Evolutionary conservation across 352 stramenopile species (phyloP), one percentile per base, ranked within the genome.

Genomic region (Phytophthora boehmeriae): DNA sequence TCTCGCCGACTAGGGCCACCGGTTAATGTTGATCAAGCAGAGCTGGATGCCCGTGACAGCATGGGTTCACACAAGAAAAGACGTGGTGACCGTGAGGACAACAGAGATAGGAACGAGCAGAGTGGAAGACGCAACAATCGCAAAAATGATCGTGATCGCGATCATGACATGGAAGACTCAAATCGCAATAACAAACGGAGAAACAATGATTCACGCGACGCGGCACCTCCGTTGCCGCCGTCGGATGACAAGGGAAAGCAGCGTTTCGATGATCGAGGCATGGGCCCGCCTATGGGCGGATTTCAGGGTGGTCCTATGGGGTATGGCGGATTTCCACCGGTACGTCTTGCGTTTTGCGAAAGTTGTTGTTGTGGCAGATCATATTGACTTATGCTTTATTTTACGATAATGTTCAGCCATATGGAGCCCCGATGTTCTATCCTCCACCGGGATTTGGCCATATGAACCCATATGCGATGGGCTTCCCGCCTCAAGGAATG

Each of bases 391-490:
- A 32, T n/a, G 16, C 20, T 58, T n/a, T 20, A 10, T 52, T 23
- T 23, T 66, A 2, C 68, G 13, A 41, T 56, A 28, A 41, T 65
- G 41, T 8, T 4, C 19, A 91, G 82, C 84, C 80, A 44, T 93
- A 76, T 52, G 84, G 81, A 63, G 73, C 73, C 22, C 80, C 80
- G 10, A 90, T 92, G 80, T 90, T 89, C 55, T 89, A 88, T 41
- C 80, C 83, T 57, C 79, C 83, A 32, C 80, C 83, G 49, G 86
- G 73, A 27, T 87, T 67, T 17, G 67, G 72, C 35, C 56, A 54
- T 2, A 90, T 91, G 76, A 81, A 78, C 53, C 80, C 82, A 3
- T 93, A 90, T 46, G 78, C 69, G 13, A 93, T 93, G 82, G 82
- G 84, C 1, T 91, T 83, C 45, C 77, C 78, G 8, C 78, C 80